Conservation (phyloP, 768 basidiomycete species). For the Lactarius hengduanensis region DNA sequence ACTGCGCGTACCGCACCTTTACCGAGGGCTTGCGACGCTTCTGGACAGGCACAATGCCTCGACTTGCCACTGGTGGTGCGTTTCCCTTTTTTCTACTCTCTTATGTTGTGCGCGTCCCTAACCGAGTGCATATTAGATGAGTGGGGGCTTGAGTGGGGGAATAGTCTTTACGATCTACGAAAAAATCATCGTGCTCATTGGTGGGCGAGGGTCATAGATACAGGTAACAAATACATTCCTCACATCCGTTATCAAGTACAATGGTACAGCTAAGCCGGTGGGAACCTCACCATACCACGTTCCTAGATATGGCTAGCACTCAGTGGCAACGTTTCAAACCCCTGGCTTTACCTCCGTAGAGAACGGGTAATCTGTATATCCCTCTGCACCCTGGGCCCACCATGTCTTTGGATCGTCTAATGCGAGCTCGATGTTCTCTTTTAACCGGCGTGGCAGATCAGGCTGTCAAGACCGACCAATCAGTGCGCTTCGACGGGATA, state of each 20-base stretch:
- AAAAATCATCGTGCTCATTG: conserved; percentile 60
- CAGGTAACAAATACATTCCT: not conserved
- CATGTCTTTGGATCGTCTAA: not conserved
- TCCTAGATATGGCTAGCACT: not conserved
- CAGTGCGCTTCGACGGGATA: not conserved
- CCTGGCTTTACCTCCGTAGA: not conserved
- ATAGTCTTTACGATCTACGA: conserved; percentile 94
- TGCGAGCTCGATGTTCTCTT: not conserved
- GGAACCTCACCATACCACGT: not conserved
- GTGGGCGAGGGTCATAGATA: conserved; percentile 33
- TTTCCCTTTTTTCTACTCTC: conserved; percentile 32
- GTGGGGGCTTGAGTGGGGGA: conserved; percentile 83
- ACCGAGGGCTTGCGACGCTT: too few species aligned
- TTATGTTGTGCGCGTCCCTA: too few species aligned
- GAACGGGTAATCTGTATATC: conserved; percentile 30
- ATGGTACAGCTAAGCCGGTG: not conserved
- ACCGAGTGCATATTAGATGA: conserved; percentile 53
- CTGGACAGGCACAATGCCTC: too few species aligned
- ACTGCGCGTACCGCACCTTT: conserved; percentile 88
- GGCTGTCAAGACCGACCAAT: conserved; percentile 18
- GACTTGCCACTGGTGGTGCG: too few species aligned
- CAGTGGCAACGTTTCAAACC: not conserved
- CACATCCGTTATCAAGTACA: not conserved
- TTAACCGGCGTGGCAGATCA: conserved; percentile 25
- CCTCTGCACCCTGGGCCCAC: conserved; percentile 2